Conservation (phyloP, 1,284 basidiomycete species). For the Cryptococcus neoformans region DNA sequence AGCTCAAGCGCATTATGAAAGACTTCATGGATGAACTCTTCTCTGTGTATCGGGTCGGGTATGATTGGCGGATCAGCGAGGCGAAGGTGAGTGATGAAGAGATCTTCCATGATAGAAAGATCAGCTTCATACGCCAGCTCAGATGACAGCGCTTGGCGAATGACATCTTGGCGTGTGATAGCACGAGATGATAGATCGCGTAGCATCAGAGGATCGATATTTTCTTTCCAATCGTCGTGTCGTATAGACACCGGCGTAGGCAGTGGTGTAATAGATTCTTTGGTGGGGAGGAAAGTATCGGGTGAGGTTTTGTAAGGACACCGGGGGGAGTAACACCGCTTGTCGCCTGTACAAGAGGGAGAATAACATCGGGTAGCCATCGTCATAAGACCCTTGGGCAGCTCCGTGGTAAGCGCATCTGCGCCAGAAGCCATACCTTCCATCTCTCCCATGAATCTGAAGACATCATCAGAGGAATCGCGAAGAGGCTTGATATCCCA, state of each 20-base stretch:
- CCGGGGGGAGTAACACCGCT: conserved; percentile 59
- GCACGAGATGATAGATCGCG: conserved; percentile 68
- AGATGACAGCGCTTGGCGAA: conserved; percentile 84
- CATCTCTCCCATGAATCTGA: conserved; percentile 90
- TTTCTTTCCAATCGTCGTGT: conserved; percentile 67
- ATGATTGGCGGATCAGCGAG: conserved; percentile 70
- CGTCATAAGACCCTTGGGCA: conserved; percentile 62
- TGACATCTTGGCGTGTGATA: conserved; percentile 81
- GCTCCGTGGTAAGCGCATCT: conserved; percentile 62
- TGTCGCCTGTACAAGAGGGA: conserved; percentile 46
- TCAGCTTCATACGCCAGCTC: conserved; percentile 91
- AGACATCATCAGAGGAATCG: conserved; percentile 92
- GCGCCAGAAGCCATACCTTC: conserved; percentile 60
- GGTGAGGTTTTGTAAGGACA: conserved; percentile 62
- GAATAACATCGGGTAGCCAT: conserved; percentile 70
- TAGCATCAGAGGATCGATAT: conserved; percentile 66
- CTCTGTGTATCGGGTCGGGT: conserved; percentile 57
- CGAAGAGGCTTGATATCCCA: conserved; percentile 81
- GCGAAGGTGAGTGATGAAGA: conserved; percentile 76
- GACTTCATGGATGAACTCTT: conserved; percentile 78
- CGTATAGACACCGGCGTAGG: conserved; percentile 11
- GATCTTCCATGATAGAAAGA: conserved; percentile 73
- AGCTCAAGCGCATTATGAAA: conserved; percentile 85
- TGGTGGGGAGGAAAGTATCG: conserved; percentile 27
- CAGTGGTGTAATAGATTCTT: conserved; percentile 1